Base-by-base conservation (phyloP, 768 basidiomycete species). In the Erythrobasidium yunnanense region DNA sequence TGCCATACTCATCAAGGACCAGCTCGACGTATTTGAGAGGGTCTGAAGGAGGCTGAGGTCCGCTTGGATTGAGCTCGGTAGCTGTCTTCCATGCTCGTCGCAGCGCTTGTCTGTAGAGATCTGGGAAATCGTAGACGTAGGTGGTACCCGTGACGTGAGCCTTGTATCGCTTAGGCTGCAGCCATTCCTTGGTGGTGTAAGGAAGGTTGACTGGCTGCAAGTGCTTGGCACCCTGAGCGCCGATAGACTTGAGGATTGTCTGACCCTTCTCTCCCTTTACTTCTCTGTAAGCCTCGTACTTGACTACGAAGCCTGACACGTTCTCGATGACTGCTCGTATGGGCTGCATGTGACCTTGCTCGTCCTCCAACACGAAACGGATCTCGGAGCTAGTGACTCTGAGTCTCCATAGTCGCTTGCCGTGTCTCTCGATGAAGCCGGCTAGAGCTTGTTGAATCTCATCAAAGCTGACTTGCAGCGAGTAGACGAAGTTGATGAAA, bases 111-210 rank as follows among this genome's bases (percentile, higher is more conserved):
- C 91, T 86, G 81, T 97, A 99, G 69, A 99, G 84, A 73, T 95
- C 95, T 45, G 95, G 95, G 86, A 97, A 99, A 78, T 97, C 95
- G 77, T 97, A 97, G 32, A 88, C 92, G 76, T 97, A 99, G 55
- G 95, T 99, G 30, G 95, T 99, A 57, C 95, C 95, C 71, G 95
- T 86, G 66, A 96, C 83, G 77, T 99, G 95, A 23, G 95, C 95
- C 75, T 97, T 93, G 79, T 97, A 97, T 69, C 95, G 90, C 77
- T 95, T 92, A 45, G 95, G 95, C 75, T 99, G 95, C 51, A 99
- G 80, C 18, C 91, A 96, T 76, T 96, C 93, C 78, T 95, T 99
- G 66, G 93, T 97, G 15, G 93, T 85, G 78, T 97, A 97, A 0
- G 89, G 81, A 70, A 87, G 84, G 77, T 88, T 87, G 70, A 93